A percentile compares a stretch with the other conserved stretches of the same genome.
These are phyloP conservation scores for Venturia carpophila DNA, from an alignment of 2,329 filamentous ascomycete genomes.

Conservation along the genomic window DNA sequence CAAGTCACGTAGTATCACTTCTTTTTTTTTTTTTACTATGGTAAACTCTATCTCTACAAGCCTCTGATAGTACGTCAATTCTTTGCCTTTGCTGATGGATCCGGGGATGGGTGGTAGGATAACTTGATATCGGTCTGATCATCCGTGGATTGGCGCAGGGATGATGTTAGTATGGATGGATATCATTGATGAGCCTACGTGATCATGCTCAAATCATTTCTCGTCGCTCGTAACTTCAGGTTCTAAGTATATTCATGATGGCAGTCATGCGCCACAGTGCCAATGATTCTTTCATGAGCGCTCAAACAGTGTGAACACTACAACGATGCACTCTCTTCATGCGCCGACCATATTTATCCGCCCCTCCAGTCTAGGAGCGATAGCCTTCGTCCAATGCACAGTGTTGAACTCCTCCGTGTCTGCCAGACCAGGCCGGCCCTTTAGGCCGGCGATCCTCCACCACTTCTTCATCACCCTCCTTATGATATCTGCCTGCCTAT, in stretches of 20 bases:
- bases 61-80: too few relatives aligned
- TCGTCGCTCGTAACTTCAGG: background rate
- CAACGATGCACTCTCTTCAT: background rate
- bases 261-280: background rate
- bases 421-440: constrained; percentile 40
- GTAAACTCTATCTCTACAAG: too few relatives aligned
- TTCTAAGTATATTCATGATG: background rate
- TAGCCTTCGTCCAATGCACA: constrained; percentile 69
- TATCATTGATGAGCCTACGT: too few relatives aligned
- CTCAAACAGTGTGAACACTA: background rate
- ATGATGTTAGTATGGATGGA: too few relatives aligned
- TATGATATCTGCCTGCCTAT: constrained; percentile 53
- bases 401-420: constrained; percentile 52
- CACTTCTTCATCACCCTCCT: constrained; percentile 64
- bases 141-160: too few relatives aligned
- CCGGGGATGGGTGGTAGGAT: too few relatives aligned
- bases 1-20: too few relatives aligned
- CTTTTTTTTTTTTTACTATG: too few relatives aligned
- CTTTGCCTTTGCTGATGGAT: too few relatives aligned
- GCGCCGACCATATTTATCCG: constrained; percentile 46
- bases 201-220: background rate
- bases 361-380: constrained; percentile 69
- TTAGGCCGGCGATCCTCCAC: constrained; percentile 59
- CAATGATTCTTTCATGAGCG: background rate
- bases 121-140: too few relatives aligned